Conservation (phyloP, 2,329 filamentous ascomycete genomes). For the Trichocomaceae sp. region DNA sequence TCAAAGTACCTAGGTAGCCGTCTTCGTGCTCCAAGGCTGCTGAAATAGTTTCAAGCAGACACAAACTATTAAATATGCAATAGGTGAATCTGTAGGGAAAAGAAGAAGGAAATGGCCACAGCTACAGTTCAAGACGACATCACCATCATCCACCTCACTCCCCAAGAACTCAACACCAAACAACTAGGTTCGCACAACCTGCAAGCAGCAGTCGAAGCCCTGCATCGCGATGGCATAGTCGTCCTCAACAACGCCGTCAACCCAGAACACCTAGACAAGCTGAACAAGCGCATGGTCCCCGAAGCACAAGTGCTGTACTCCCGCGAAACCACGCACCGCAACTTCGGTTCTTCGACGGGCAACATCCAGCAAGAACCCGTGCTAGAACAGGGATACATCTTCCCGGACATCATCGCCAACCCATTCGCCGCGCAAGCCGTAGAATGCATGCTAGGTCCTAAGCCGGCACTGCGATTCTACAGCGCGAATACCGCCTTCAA, state of each 20-base stretch:
- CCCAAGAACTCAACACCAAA: conserved; percentile 13
- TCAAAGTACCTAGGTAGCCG: no score
- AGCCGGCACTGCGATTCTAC: conserved; percentile 32
- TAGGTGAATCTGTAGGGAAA: neutral
- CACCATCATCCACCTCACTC: conserved; percentile 10
- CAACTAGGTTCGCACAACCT: conserved; percentile 19
- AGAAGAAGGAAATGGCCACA: conserved; percentile 6
- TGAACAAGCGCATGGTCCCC: conserved; percentile 24
- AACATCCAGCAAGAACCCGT: conserved; percentile 41
- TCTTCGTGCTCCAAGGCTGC: no score
- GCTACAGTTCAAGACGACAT: conserved; percentile 9
- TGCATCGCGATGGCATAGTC: conserved; percentile 34
- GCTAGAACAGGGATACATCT: conserved; percentile 28
- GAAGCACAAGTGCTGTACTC: conserved; percentile 30
- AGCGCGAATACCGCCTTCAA: conserved; percentile 37
- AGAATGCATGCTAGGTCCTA: conserved; percentile 34
- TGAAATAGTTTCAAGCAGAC: no score
- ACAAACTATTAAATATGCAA: neutral
- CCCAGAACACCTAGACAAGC: conserved; percentile 25
- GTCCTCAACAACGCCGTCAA: conserved; percentile 34
- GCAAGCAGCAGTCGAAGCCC: conserved; percentile 19
- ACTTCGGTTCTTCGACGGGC: conserved; percentile 25
- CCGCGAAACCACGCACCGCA: conserved; percentile 21
- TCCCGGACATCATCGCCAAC: conserved; percentile 35
- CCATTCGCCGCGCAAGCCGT: conserved; percentile 32